A percentile compares a stretch with the other conserved stretches of the same genome.
These are phyloP conservation scores for Adenanthera pavonina DNA, from an alignment of 306 rosid species.

Conservation along the genomic window DNA sequence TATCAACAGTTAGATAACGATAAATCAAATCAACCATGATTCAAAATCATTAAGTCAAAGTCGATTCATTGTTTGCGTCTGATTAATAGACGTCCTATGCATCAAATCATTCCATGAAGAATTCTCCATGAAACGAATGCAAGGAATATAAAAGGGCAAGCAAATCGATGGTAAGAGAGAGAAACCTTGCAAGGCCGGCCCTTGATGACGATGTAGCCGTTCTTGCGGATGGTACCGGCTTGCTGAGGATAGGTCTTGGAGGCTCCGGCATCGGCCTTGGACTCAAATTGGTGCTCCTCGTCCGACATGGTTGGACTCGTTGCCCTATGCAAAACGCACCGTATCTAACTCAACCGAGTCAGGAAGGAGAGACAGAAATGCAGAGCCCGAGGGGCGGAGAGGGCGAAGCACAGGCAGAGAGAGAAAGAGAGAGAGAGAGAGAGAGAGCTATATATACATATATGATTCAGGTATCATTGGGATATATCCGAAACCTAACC, in stretches of 20 bases:
- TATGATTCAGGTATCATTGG: not conserved
- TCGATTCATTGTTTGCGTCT: not conserved
- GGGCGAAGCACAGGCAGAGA: not conserved
- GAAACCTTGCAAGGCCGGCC: conserved; percentile 59
- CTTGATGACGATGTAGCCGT: conserved; percentile 60
- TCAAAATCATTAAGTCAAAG: not conserved
- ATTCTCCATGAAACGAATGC: not conserved
- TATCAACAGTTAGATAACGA: not conserved
- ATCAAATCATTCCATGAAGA: not conserved
- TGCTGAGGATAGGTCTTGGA: conserved; percentile 60
- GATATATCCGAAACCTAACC: not conserved
- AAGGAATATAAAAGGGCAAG: not conserved
- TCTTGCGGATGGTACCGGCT: conserved; percentile 59
- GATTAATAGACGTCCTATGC: not conserved
- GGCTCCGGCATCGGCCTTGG: conserved; percentile 62
- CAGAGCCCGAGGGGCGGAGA: not conserved
- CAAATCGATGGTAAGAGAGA: not conserved
- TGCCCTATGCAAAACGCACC: not conserved
- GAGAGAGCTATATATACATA: not conserved
- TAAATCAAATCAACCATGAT: not conserved
- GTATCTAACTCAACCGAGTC: not conserved
- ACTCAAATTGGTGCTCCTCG: conserved; percentile 61
- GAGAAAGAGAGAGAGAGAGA: no score
- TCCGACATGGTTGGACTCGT: conserved; percentile 44
- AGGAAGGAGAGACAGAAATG: not conserved